Evolutionary conservation across 345 rosid genomes (phyloP), one percentile per base, ranked within the genome.

Genomic region (Erodium maritimum): DNA sequence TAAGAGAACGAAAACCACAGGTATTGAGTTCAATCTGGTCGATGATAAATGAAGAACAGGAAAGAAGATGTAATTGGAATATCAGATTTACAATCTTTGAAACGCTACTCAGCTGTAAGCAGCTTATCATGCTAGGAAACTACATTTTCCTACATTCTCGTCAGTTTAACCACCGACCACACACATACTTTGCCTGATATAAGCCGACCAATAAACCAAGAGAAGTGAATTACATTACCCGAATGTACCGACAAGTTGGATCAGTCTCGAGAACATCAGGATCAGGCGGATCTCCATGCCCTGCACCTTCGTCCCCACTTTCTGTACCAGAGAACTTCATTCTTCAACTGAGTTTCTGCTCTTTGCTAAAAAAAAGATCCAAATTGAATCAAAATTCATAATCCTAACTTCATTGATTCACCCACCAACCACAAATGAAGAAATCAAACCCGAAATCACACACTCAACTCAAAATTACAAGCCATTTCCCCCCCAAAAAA

Each of bases 181-280:
- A 42, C 11, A 3, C 14, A 42, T 42, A 42, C 12, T 42, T 42
- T 10, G 8, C 14, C 17, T 42, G 14, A 37, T 6, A 5, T 6
- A 11, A 3, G 14, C 46, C 46, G 12, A 42, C 48, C 48, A 7
- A 42, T 42, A 23, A 21, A 23, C 23, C 56, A 18, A 22, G 14
- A 37, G 6, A 24, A 60, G 18, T 19, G 9, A 3, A 46, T 2
- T 50, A 25, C 45, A 46, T 56, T 80, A 82, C 93, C 84, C 79
- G 67, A 19, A 75, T 72, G 61, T 82, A 86, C 62, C 82, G 79
- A 71, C 63, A 63, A 45, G 89, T 79, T 61, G 87, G 89, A 74
- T 86, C 89, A 48, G 70, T 62, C 80, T 85, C 91, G 1, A 82
- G 78, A 58, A 85, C 70, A 21, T 80, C 75, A 1, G 88, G 81